phyloP scores from a whole-genome alignment of 2,329 filamentous ascomycete species.

The Ceratocystis cubensis region DNA sequence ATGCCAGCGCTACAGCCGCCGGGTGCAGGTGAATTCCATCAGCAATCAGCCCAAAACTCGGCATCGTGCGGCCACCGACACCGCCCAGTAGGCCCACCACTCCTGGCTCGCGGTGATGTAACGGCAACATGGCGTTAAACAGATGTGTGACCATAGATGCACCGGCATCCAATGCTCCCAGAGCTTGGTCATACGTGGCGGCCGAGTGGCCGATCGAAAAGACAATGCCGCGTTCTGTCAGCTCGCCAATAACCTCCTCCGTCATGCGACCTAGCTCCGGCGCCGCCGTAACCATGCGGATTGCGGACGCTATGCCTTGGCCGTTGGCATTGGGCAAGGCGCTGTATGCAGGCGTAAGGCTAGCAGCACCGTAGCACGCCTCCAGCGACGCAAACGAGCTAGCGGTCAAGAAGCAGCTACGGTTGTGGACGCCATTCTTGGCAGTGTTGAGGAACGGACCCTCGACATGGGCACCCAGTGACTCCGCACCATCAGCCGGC shows the following conservation, averaged over 20 bases:
- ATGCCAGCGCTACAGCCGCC: slow-evolving; percentile 79
- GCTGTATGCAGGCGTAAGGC: slow-evolving; percentile 38
- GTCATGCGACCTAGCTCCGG: slow-evolving; percentile 66
- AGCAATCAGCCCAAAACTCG: slow-evolving; percentile 79
- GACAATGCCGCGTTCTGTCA: slow-evolving; percentile 54
- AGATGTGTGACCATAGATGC: slow-evolving; percentile 85
- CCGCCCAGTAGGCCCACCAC: slow-evolving; percentile 63
- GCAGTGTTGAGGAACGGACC: slow-evolving; percentile 73
- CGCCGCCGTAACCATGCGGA: slow-evolving; percentile 77
- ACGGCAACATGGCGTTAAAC: slow-evolving; percentile 85
- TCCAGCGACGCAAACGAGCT: slow-evolving; percentile 53
- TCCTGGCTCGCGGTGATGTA: slow-evolving; percentile 83
- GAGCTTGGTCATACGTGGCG: slow-evolving; percentile 72
- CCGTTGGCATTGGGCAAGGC: slow-evolving; percentile 15
- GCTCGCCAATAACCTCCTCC: slow-evolving; percentile 50
- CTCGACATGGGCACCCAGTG: slow-evolving; percentile 80
- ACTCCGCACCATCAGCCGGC: slow-evolving; percentile 63
- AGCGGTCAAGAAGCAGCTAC: slow-evolving; percentile 54
- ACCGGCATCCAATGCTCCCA: slow-evolving; percentile 56
- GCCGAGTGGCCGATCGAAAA: slow-evolving; percentile 79
- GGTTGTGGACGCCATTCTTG: slow-evolving; percentile 79
- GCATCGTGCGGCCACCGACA: slow-evolving; percentile 35
- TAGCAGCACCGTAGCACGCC: slow-evolving; percentile 58
- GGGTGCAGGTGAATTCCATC: slow-evolving; percentile 87
- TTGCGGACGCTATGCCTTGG: slow-evolving; percentile 31